Evolutionary conservation across 176 grass and related monocot species (phyloP).

Genomic region (Thinopyrum elongatum): DNA sequence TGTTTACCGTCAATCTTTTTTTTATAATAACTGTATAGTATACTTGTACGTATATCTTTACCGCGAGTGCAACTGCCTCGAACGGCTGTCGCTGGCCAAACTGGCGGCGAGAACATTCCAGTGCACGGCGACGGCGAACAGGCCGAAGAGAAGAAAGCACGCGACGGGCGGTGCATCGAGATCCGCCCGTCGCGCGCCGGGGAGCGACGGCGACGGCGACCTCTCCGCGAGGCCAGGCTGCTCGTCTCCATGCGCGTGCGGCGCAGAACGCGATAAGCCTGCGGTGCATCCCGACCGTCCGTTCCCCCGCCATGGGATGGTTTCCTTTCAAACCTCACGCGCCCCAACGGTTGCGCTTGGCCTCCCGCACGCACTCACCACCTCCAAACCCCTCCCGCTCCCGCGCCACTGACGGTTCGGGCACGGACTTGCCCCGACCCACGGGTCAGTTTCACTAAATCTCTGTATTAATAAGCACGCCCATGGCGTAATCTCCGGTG

Average conservation of each 20-base stretch:
- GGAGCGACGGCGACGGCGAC: neutral
- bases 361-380: neutral
- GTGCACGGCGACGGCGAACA: neutral
- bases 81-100: too few relatives aligned
- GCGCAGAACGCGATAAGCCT: constrained; percentile 5
- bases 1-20: too few relatives aligned
- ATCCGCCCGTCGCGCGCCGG: neutral
- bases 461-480: neutral
- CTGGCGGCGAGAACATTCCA: neutral
- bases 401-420: neutral
- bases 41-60: too few relatives aligned
- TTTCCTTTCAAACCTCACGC: constrained; percentile 6
- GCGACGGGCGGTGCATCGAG: neutral
- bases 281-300: constrained; percentile 18
- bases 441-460: neutral
- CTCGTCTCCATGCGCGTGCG: constrained; percentile 3
- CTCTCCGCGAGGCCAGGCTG: neutral
- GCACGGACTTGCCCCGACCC: neutral
- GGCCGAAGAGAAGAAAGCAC: neutral
- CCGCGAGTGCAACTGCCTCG: too few relatives aligned
- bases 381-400: neutral
- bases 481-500: neutral
- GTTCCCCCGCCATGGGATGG: neutral
- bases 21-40: too few relatives aligned
- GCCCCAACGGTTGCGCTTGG: constrained; percentile 32